Evolutionary conservation across 2,329 filamentous ascomycete species (phyloP), one percentile per base, ranked within the genome.

Genomic region (Pestalotiopsis sp.): DNA sequence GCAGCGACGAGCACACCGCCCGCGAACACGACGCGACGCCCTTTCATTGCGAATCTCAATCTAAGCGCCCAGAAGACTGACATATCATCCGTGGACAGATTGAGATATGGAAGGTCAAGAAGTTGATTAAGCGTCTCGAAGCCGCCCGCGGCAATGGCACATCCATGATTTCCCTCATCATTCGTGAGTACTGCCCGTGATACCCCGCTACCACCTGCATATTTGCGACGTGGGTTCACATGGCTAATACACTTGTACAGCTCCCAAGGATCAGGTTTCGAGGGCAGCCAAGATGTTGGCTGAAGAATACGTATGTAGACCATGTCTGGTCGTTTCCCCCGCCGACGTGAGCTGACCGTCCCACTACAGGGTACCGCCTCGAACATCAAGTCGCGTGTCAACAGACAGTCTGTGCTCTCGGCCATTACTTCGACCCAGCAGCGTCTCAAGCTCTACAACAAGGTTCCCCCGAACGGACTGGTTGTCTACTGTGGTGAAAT

Each of bases 401-500:
- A 99, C 85, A 91, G 96, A 83, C 93, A 98, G 80, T 99, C 96
- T 66, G 96, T 99, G 75, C 87, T 99, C 76, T 98, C 95, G 49
- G 96, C 96, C 81, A 99, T 99, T 78, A 99, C 96, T 66, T 99
- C 96, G 71, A 99, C 96, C 76, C 97, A 99, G 85, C 96, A 99
- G 86, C 93, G 96, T 82, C 91, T 99, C 74, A 99, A 99, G 89
- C 89, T 99, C 63, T 99, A 99, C 87, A 97, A 95, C 85, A 98
- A 98, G 84, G 96, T 99, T 68, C 96, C 97, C 39, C 94, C 96
- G 64, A 99, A 99, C 84, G 96, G 96, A 70, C 87, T 99, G 74
- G 96, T 99, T 74, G 93, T 99, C 75, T 99, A 99, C 89, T 99
- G 96, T 83, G 96, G 96, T 91, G 96, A 99, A 98, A 98, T 99